Evolutionary conservation across 1,284 basidiomycete species (phyloP), one percentile per base, ranked within the genome.

Genomic region (Anthracocystis panici-leucophaei): DNA sequence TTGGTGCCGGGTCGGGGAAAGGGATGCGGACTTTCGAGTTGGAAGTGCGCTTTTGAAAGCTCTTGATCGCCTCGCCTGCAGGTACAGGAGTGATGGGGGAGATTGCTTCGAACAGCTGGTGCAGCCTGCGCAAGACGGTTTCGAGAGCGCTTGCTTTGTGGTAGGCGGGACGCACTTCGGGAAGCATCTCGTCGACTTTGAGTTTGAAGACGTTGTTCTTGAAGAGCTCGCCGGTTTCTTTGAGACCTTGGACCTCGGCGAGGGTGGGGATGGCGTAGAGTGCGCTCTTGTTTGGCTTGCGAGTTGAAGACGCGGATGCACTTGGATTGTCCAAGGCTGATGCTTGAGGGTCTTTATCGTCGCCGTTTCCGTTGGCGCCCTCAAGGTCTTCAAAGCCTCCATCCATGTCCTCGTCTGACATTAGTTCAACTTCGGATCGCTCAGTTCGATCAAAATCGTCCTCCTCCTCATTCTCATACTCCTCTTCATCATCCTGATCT

Each of bases 181-280:
- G 67, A 6, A 84, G 67, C 82, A 85, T 82, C 57, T 84, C 82
- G 57, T 85, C 83, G 57, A 91, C 92, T 88, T 94, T 91, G 9
- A 94, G 88, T 83, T 93, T 94, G 87, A 97, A 93, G 1, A 93
- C 89, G 58, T 89, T 92, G 0, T 93, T 95, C 78, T 90, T 89
- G 83, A 92, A 93, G 18, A 97, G 87, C 65, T 94, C 91, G 27
- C 90, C 88, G 8, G 93, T 90, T 82, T 93, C 90, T 82, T 91
- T 92, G 68, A 94, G 91, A 7, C 87, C 87, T 65, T 91, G 89
- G 51, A 96, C 88, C 84, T 96, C 93, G 67, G 91, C 86, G 21
- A 86, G 82, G 0, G 88, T 89, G 0, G 88, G 87, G 1, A 88
- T 84, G 40, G 87, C 85, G 81, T 88, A 88, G 20, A 88, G 83